Conservation (phyloP, 257 asterid species). For the Solanum sejunctum region DNA sequence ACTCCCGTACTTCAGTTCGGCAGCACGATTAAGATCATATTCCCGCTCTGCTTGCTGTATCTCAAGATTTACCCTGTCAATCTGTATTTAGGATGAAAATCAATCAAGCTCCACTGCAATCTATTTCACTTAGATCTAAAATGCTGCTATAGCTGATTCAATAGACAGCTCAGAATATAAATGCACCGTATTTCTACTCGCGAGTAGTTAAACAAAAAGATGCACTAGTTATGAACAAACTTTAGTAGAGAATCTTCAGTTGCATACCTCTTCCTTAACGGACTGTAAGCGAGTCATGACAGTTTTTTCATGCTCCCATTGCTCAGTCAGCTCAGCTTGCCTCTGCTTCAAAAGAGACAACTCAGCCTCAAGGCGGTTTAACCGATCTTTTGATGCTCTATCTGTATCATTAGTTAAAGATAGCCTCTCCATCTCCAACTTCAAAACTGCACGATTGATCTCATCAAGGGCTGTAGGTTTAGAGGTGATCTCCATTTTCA, state of each 20-base stretch:
- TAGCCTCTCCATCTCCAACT: slow-evolving; percentile 91
- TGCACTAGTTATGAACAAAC: not conserved
- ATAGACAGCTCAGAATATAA: not conserved
- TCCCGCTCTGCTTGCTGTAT: slow-evolving; percentile 97
- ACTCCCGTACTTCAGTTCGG: slow-evolving; percentile 87
- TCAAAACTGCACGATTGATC: slow-evolving; percentile 72
- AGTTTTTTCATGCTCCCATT: slow-evolving; percentile 86
- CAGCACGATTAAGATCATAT: slow-evolving; percentile 93
- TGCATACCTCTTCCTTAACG: slow-evolving; percentile 75
- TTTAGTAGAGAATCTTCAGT: not conserved
- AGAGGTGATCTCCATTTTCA: slow-evolving; percentile 96
- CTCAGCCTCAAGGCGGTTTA: slow-evolving; percentile 73
- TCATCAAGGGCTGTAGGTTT: slow-evolving; percentile 96
- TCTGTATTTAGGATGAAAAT: slow-evolving; percentile 24
- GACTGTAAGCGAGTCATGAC: slow-evolving; percentile 86
- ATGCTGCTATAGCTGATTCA: not conserved
- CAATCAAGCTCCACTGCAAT: not conserved
- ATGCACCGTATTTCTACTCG: not conserved
- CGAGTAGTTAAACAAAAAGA: not conserved
- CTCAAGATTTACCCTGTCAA: slow-evolving; percentile 92
- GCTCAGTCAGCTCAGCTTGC: slow-evolving; percentile 75
- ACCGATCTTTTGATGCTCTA: slow-evolving; percentile 79
- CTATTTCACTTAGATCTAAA: not conserved
- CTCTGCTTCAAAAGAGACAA: slow-evolving; percentile 63
- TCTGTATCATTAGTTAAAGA: slow-evolving; percentile 86